These are phyloP conservation scores for Ganoderma resinaceum DNA, from an alignment of 1,284 basidiomycete species.

Conservation along the genomic window DNA sequence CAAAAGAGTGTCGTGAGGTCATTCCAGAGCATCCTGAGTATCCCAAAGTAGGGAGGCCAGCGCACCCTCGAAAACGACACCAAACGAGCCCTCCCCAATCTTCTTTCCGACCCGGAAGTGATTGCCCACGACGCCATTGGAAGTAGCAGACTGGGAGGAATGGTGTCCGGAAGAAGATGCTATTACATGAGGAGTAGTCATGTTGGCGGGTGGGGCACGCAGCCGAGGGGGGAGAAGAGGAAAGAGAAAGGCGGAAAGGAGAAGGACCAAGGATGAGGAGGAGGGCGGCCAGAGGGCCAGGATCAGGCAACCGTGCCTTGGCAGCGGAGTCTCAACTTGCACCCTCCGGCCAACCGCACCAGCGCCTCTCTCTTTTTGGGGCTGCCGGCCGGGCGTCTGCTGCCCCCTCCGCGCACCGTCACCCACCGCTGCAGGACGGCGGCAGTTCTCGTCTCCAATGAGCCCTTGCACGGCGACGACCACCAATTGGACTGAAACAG, in stretches of 20 bases:
- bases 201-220: conserved; percentile 40
- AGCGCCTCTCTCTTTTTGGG: background rate
- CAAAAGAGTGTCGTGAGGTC: background rate
- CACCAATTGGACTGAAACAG: background rate
- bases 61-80: conserved; percentile 82
- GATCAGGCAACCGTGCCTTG: conserved; percentile 30
- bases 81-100: conserved; percentile 88
- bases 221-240: conserved; percentile 34
- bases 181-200: conserved; percentile 82
- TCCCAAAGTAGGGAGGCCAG: background rate
- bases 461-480: background rate
- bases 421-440: background rate
- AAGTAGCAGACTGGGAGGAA: conserved; percentile 62
- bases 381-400: background rate
- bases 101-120: conserved; percentile 86
- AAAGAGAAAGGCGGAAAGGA: conserved; percentile 38
- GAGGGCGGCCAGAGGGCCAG: conserved; percentile 32
- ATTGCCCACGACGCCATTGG: conserved; percentile 76
- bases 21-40: background rate
- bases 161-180: conserved; percentile 74
- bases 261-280: conserved; percentile 40
- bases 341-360: background rate
- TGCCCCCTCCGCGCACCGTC: background rate
- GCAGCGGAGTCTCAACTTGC: conserved; percentile 37
- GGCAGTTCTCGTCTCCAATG: background rate